Percentiles rank a stretch among this genome's conserved stretches.
Evolutionary conservation across 2,329 filamentous ascomycete species (phyloP).

Genomic region (Cladophialophora psammophila): DNA sequence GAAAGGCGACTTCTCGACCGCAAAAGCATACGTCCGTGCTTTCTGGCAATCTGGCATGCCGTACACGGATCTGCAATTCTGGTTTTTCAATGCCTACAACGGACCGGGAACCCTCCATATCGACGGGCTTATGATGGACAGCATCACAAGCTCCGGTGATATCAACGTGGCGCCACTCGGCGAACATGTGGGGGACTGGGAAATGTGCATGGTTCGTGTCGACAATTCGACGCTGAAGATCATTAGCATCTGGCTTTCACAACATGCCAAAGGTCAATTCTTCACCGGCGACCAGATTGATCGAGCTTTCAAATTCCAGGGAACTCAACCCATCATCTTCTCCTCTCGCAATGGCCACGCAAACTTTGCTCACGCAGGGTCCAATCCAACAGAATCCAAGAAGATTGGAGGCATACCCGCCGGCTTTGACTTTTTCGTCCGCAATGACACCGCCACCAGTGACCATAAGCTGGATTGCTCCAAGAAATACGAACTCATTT

Average conservation of each 20-base stretch:
- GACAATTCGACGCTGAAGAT: constrained; percentile 24
- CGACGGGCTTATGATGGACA: constrained; percentile 27
- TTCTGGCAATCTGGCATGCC: constrained; percentile 30
- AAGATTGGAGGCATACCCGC: constrained; percentile 30
- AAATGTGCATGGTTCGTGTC: constrained; percentile 28
- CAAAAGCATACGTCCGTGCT: constrained; percentile 30
- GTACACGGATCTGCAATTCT: constrained; percentile 30
- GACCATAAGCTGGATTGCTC: constrained; percentile 23
- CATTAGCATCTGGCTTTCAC: constrained; percentile 25
- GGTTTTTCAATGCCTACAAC: constrained; percentile 33
- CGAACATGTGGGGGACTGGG: constrained; percentile 30
- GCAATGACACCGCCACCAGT: constrained; percentile 25
- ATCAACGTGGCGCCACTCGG: constrained; percentile 26
- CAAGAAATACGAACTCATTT: constrained; percentile 27
- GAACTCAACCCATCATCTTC: constrained; percentile 27
- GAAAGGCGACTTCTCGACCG: constrained; percentile 14
- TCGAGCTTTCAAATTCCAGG: constrained; percentile 18
- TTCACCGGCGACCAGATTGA: constrained; percentile 21
- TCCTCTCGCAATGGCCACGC: constrained; percentile 26
- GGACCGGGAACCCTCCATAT: constrained; percentile 27
- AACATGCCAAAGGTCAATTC: constrained; percentile 27
- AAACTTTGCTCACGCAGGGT: constrained; percentile 15
- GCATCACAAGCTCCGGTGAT: constrained; percentile 23
- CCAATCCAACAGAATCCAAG: constrained; percentile 23
- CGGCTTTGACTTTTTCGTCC: constrained; percentile 27